Evolutionary conservation across 495 filamentous ascomycete genomes (phyloP), one percentile per base, ranked within the genome.

Genomic region (Aspergillus homomorphus): DNA sequence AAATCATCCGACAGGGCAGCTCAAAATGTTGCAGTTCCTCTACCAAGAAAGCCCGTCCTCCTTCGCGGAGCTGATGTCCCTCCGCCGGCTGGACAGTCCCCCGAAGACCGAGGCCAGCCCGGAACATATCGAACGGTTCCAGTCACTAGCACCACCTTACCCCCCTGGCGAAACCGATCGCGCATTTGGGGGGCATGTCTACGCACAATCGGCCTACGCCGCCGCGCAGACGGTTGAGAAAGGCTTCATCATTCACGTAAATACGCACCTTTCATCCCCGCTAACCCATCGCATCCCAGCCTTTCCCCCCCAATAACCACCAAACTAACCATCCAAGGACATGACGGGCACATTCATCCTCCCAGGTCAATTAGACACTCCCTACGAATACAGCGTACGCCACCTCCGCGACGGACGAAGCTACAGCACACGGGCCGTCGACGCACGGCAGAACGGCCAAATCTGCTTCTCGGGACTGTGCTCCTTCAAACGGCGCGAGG

Each of bases 271-370:
- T 23, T 22, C 33, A 7, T 30, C 42, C 23, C 16, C 15, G 2
- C 23, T 38, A 24, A 12, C 15, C 28, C n/a, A 51, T 18, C 15
- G 2, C 15, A 10, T 6, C 21, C 20, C 15, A n/a, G 30, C 43
- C 50, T 24, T 18, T 30, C 48, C 26, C 12, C 51, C 19, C n/a
- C 45, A 43, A 38, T 8, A n/a, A 12, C 41, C 3, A 20, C 21
- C 24, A 42, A 48, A 18, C 23, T n/a, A 2, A 24, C 23, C 48
- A 16, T 6, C n/a, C 2, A 38, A 89, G 87, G 81, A 85, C 51
- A 83, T 89, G 55, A 81, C 86, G 23, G 87, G 87, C 4, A 84
- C 77, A 70, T 91, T 91, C 66, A 84, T 85, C n/a, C 69, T 82
- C 1, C 66, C 69, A 4, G 87, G 84, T 7, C 61, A 63, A 10